Evolutionary conservation across 768 basidiomycete genomes (phyloP).

Genomic region (Lentinula detonsa): DNA sequence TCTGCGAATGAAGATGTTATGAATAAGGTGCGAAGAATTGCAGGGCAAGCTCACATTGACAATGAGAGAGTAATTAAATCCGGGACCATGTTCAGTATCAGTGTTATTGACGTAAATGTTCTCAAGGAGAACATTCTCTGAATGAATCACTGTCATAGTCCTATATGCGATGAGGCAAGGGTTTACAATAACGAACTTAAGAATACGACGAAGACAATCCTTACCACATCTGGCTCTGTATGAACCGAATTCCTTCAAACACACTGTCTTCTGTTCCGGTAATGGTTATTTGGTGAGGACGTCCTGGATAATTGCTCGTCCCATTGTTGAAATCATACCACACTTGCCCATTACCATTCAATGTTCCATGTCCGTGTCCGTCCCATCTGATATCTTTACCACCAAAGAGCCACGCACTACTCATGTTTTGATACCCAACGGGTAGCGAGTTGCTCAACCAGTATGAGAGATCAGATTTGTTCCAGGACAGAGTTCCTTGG

Average conservation of each 20-base stretch:
- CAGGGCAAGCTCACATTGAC: background rate
- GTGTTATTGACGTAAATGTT: conserved; percentile 31
- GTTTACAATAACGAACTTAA: conserved; percentile 10
- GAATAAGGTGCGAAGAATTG: conserved; percentile 3
- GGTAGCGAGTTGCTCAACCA: conserved; percentile 28
- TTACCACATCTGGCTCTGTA: conserved; percentile 4
- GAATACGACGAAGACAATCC: background rate
- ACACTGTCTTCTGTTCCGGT: conserved; percentile 1
- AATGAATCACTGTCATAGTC: conserved; percentile 30
- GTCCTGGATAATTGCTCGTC: background rate
- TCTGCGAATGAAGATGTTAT: conserved; percentile 19
- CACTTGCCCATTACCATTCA: conserved; percentile 34
- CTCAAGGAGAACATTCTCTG: conserved; percentile 28
- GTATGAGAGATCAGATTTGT: conserved; percentile 27
- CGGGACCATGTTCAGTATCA: conserved; percentile 25
- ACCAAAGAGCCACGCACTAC: conserved; percentile 29
- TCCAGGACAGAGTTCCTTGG: conserved; percentile 25
- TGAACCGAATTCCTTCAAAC: conserved; percentile 1
- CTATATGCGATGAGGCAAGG: conserved; percentile 29
- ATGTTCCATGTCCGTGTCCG: conserved; percentile 28
- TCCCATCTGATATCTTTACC: conserved; percentile 23
- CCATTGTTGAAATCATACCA: conserved; percentile 20
- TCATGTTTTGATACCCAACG: conserved; percentile 30
- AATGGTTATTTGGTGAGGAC: conserved; percentile 2
- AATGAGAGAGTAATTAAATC: background rate